Conservation (phyloP, 805 yeast genomes). For the Yamadazyma kitorensis region DNA sequence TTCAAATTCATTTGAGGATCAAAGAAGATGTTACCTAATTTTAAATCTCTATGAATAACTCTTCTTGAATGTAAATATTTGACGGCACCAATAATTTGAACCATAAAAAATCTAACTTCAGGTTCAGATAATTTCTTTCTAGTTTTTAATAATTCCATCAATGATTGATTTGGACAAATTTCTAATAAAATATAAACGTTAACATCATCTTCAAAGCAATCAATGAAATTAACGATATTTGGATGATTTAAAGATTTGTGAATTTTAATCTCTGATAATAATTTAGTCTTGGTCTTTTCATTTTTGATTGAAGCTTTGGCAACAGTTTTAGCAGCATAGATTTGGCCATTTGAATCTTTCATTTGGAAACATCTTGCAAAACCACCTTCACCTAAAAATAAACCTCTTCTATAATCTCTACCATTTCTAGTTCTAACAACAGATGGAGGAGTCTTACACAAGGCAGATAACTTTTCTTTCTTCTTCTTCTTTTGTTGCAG, state of each 20-base stretch:
- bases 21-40: slow-evolving; percentile 92
- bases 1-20: slow-evolving; percentile 93
- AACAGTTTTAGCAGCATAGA: slow-evolving; percentile 95
- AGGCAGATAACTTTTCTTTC: slow-evolving; percentile 83
- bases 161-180: slow-evolving; percentile 90
- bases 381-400: slow-evolving; percentile 95
- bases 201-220: slow-evolving; percentile 94
- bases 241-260: slow-evolving; percentile 88
- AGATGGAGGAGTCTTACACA: slow-evolving; percentile 96
- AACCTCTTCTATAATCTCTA: slow-evolving; percentile 85
- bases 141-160: slow-evolving; percentile 86
- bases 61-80: slow-evolving; percentile 88
- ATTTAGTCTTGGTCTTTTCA: slow-evolving; percentile 82
- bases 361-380: slow-evolving; percentile 98
- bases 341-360: slow-evolving; percentile 81
- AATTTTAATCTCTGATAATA: slow-evolving; percentile 90
- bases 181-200: slow-evolving; percentile 93
- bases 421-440: slow-evolving; percentile 84
- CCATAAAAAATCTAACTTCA: slow-evolving; percentile 85
- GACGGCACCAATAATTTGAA: slow-evolving; percentile 92
- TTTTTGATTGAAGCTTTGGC: slow-evolving; percentile 92
- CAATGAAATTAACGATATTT: slow-evolving; percentile 87
- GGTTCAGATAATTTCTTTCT: slow-evolving; percentile 87
- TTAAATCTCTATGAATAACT: slow-evolving; percentile 93
- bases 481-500: slow-evolving; percentile 52